Evolutionary conservation across 768 basidiomycete species (phyloP), one percentile per base, ranked within the genome.

Genomic region (Xerocomus potaroensis): DNA sequence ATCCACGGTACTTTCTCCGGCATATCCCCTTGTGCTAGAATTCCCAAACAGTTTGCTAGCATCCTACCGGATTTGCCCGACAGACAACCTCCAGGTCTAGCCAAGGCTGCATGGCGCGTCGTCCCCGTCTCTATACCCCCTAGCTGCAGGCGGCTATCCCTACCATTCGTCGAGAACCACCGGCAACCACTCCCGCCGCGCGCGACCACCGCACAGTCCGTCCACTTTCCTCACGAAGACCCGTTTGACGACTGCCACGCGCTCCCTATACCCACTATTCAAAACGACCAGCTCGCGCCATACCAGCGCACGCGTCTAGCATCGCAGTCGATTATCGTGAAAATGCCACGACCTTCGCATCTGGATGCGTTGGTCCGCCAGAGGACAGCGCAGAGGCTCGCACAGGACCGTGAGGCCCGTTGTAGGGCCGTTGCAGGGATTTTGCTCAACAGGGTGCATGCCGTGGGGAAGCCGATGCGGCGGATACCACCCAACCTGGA

Each of bases 351-450:
- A 7, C 15, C 56, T 1, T 50, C 50, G 1, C 50, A 58, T 22
- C 24, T 65, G 2, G 63, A 65, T 8, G 49, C 51, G 8, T 29
- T 65, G 23, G 53, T 67, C 9, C 64, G 65, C 5, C 65, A 65
- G 42, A 39, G 63, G 40, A 64, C 65, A 24, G 63, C 65, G 4
- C 65, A 64, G 35, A 36, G 64, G 30, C 52, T 59, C 54, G 65
- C 57, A 40, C 61, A 59, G 61, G 70, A 71, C 45, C 66, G 60
- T 49, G 72, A 72, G 45, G 68, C 71, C 5, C 68, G 72, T 12
- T 71, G 74, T 48, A 72, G 71, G 56, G 71, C 81, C 43, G 79
- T 83, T 1, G 81, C 81, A 3, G 78, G 77, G 16, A 79, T 79
- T 37, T 60, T 83, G 26, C 67, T 83, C 22, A 76, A 75, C 55